Evolutionary conservation across 768 basidiomycete genomes (phyloP).

Genomic region (Termitomyces bulborhizus): DNA sequence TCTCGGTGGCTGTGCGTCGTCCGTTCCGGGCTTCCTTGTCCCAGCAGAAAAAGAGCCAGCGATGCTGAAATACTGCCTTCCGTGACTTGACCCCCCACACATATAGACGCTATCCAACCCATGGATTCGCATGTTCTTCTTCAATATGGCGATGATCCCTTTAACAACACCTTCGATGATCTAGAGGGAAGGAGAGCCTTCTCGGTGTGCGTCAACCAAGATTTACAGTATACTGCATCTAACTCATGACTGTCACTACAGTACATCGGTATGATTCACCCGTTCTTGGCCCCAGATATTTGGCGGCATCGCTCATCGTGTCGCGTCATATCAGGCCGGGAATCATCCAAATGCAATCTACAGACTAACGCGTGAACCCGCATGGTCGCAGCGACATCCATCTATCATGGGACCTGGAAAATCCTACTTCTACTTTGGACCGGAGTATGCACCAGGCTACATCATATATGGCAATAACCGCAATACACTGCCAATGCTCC

Average conservation of each 20-base stretch:
- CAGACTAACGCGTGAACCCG: conserved; percentile 55
- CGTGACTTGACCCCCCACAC: conserved; percentile 14
- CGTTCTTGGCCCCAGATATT: not conserved
- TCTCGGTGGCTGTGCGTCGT: conserved; percentile 23
- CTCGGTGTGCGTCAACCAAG: conserved; percentile 47
- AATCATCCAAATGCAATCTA: conserved; percentile 56
- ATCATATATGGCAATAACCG: conserved; percentile 64
- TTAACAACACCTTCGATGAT: conserved; percentile 58
- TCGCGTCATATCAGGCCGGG: conserved; percentile 34
- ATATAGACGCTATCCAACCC: not conserved
- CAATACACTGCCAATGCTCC: conserved; percentile 48
- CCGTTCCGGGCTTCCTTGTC: conserved; percentile 31
- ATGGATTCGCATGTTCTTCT: conserved; percentile 41
- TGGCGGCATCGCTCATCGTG: not conserved
- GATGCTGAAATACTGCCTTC: conserved; percentile 5
- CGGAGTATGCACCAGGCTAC: conserved; percentile 52
- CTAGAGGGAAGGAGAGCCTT: conserved; percentile 59
- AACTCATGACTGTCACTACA: conserved; percentile 3
- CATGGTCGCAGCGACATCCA: conserved; percentile 63
- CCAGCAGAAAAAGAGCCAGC: conserved; percentile 10
- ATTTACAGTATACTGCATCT: conserved; percentile 11
- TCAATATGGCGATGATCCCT: conserved; percentile 61
- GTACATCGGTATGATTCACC: conserved; percentile 9
- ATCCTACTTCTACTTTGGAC: conserved; percentile 73
- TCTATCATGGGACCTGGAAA: conserved; percentile 77